Base-by-base conservation (phyloP, 495 filamentous ascomycete genomes). In the Corynascus novoguineensis region DNA sequence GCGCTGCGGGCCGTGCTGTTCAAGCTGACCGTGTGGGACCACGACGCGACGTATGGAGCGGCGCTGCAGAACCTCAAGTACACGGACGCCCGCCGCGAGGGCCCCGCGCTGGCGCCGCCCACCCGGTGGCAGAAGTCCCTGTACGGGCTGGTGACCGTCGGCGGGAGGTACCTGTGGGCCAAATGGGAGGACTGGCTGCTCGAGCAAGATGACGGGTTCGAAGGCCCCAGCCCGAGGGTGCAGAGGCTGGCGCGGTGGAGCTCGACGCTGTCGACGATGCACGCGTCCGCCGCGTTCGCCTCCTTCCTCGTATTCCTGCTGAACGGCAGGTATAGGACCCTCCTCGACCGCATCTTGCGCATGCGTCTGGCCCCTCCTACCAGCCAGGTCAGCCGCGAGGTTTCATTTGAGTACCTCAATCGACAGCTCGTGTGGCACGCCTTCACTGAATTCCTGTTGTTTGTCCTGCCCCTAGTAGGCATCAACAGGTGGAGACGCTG, bases 381-480 rank as follows among this genome's bases (percentile, higher is more conserved):
- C 15, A 86, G 80, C 61, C 87, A 95, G 61, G 85, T 93, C 42
- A 86, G 80, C 64, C 84, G 92, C 9, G 89, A 97, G 71, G 91
- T 98, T 15, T 92, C 87, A 0, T 97, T 98, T 66, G 93, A 98
- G 72, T 98, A 97, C 68, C 81, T 98, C 42, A 98, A 98, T 67
- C 86, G 93, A 14, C 93, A 98, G 71, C 81, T 98, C 7, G 93
- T 98, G 40, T 98, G 93, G 93, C 93, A 98, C 68, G 93, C 93
- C 17, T 97, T 98, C 64, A 98, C 93, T 24, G 93, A 98, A 68
- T 98, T 98, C 65, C 79, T 99, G 5, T 83, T 99, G 7, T 99
- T 99, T 68, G 81, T 99, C 11, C 79, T 99, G 4, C 93, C 93
- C 1, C 76, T 99, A 25, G 89, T 99, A 40, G 92, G 92, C 41